Evolutionary conservation across 2,329 filamentous ascomycete species (phyloP).

Genomic region (Beauveria asiatica): DNA sequence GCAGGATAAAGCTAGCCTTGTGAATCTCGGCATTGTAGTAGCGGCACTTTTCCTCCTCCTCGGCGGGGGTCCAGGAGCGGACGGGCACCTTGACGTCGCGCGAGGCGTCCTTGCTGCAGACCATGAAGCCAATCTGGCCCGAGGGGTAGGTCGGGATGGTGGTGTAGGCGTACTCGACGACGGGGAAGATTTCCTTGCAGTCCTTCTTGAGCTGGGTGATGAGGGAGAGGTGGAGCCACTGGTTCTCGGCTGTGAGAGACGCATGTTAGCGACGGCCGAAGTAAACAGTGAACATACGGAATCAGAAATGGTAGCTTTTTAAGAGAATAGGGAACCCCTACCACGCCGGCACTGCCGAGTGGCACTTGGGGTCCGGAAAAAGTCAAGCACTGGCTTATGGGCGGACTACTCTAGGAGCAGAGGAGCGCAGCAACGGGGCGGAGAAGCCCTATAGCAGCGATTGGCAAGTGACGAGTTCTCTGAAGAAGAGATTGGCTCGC

Average conservation of each 20-base stretch:
- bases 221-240: constrained; percentile 93
- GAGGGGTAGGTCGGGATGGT: constrained; percentile 99
- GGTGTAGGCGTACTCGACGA: constrained; percentile 97
- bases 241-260: constrained; percentile 73
- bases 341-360: constrained; percentile 30
- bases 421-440: constrained; percentile 15
- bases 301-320: constrained; percentile 15
- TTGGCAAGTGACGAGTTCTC: not conserved
- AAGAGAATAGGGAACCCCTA: constrained; percentile 12
- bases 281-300: constrained; percentile 13
- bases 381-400: constrained; percentile 28
- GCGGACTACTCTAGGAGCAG: not conserved
- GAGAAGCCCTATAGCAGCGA: constrained; percentile 3
- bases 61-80: constrained; percentile 71
- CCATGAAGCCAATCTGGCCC: constrained; percentile 99
- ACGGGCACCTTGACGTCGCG: constrained; percentile 79
- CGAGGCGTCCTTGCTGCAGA: constrained; percentile 89
- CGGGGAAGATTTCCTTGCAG: constrained; percentile 94
- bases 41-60: constrained; percentile 85
- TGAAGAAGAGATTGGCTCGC: not conserved
- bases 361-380: constrained; percentile 26
- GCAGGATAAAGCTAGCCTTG: constrained; percentile 86
- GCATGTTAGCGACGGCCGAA: constrained; percentile 3
- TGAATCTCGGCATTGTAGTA: constrained; percentile 99
- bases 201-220: constrained; percentile 94